A percentile compares a stretch with the other conserved stretches of the same genome.
These are phyloP conservation scores for Amanita brunnescens DNA, from an alignment of 768 basidiomycete species.

Conservation along the genomic window DNA sequence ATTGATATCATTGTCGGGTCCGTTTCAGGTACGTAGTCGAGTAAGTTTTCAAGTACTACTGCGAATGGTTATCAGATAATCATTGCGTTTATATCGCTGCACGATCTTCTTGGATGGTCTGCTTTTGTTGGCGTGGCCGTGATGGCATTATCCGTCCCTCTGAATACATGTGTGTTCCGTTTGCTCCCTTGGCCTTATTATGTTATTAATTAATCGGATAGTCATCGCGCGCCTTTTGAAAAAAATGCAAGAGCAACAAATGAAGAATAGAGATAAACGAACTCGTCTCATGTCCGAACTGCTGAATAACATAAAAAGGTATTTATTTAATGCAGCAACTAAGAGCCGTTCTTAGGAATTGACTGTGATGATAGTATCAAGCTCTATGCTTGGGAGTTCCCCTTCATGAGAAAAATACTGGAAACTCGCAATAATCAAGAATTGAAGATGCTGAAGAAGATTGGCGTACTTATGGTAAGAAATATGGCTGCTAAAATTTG, in stretches of 20 bases:
- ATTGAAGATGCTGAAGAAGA: slow-evolving; percentile 71
- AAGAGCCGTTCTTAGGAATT: neutral
- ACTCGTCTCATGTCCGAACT: slow-evolving; percentile 89
- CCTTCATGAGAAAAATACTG: slow-evolving; percentile 74
- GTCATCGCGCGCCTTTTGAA: slow-evolving; percentile 64
- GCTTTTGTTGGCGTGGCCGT: slow-evolving; percentile 84
- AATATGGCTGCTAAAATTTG: slow-evolving; percentile 7
- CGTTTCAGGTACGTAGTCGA: slow-evolving; percentile 53
- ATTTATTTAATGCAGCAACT: neutral
- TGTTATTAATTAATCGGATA: slow-evolving; percentile 12
- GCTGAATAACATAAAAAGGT: slow-evolving; percentile 87
- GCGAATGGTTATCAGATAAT: slow-evolving; percentile 42
- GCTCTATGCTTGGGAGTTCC: slow-evolving; percentile 91
- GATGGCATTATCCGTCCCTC: slow-evolving; percentile 76
- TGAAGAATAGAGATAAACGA: slow-evolving; percentile 86
- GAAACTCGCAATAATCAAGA: slow-evolving; percentile 78
- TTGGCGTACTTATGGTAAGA: slow-evolving; percentile 66
- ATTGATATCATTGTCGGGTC: slow-evolving; percentile 77
- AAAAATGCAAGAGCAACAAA: slow-evolving; percentile 76
- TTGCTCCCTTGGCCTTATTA: neutral
- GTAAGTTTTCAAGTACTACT: slow-evolving; percentile 5
- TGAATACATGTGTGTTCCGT: slow-evolving; percentile 45
- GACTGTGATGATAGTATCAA: slow-evolving; percentile 54
- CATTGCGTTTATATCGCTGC: slow-evolving; percentile 85
- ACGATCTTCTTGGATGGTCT: slow-evolving; percentile 85